Conservation (phyloP, 768 basidiomycete species). For the Chalciporus chontae region DNA sequence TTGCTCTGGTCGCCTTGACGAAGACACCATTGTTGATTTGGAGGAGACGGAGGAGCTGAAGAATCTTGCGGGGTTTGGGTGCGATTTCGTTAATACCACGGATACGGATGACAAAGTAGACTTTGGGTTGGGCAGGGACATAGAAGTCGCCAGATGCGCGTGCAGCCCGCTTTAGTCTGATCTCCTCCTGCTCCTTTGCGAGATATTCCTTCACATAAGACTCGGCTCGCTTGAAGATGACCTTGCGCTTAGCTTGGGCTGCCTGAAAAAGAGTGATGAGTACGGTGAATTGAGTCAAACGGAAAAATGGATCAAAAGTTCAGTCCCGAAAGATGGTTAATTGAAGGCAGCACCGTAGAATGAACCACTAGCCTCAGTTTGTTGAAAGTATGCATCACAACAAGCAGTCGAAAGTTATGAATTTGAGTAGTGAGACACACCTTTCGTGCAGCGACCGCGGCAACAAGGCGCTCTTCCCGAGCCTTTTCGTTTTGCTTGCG, state of each 20-base stretch:
- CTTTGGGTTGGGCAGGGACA: slow-evolving; percentile 93
- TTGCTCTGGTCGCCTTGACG: slow-evolving; percentile 94
- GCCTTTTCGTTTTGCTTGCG: slow-evolving; percentile 97
- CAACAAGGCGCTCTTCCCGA: slow-evolving; percentile 86
- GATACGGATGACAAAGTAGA: slow-evolving; percentile 97
- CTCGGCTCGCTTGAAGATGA: slow-evolving; percentile 99
- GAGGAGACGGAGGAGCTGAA: slow-evolving; percentile 96
- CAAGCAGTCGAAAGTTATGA: slow-evolving; percentile 17
- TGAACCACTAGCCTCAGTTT: slow-evolving; percentile 66
- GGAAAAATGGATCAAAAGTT: slow-evolving; percentile 19
- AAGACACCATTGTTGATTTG: slow-evolving; percentile 99
- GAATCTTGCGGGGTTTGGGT: slow-evolving; percentile 98
- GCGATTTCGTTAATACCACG: slow-evolving; percentile 99
- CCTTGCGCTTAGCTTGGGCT: slow-evolving; percentile 86
- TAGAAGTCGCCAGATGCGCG: slow-evolving; percentile 94
- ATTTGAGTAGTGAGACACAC: slow-evolving; percentile 42
- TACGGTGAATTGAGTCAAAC: slow-evolving; percentile 4
- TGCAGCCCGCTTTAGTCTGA: slow-evolving; percentile 91
- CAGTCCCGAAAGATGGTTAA: slow-evolving; percentile 86
- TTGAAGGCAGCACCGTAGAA: slow-evolving; percentile 72
- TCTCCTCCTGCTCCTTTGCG: slow-evolving; percentile 90
- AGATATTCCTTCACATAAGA: slow-evolving; percentile 97
- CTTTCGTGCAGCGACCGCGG: slow-evolving; percentile 84
- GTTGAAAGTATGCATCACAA: slow-evolving; percentile 84
- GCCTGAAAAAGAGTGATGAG: slow-evolving; percentile 49